phyloP scores from a whole-genome alignment of 495 filamentous ascomycete species.

The Extremus antarcticus region DNA sequence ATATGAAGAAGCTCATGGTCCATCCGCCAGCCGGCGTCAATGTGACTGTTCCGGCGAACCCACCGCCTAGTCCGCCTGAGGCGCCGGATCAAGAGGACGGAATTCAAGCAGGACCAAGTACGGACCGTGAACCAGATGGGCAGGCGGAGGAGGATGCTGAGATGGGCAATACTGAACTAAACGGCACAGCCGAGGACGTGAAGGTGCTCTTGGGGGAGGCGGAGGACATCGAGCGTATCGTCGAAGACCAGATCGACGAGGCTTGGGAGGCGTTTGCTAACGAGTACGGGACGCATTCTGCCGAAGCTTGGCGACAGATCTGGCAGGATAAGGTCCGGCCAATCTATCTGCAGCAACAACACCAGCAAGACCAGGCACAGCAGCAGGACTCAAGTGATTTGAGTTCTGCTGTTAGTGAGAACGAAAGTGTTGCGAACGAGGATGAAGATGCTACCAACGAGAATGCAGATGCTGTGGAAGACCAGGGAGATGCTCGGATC shows the following conservation, averaged over 20 bases:
- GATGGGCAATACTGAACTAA: not conserved
- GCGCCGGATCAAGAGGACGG: constrained; percentile 19
- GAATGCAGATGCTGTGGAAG: too few relatives aligned
- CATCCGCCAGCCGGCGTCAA: constrained; percentile 29
- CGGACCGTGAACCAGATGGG: not conserved
- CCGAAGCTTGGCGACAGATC: constrained; percentile 13
- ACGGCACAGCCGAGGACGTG: constrained; percentile 2
- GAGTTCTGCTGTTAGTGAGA: not conserved
- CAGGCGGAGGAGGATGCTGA: not conserved
- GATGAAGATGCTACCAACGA: too few relatives aligned
- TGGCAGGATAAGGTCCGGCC: constrained; percentile 17
- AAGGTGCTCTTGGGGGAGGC: constrained; percentile 10
- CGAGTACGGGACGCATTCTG: constrained; percentile 9
- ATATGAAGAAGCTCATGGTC: constrained; percentile 44
- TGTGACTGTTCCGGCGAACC: constrained; percentile 1
- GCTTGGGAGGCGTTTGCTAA: constrained; percentile 18
- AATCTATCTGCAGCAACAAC: not conserved
- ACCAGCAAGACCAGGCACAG: not conserved
- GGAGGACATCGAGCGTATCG: constrained; percentile 10
- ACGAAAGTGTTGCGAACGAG: not conserved
- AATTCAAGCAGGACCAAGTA: constrained; percentile 7
- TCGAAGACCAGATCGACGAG: not conserved
- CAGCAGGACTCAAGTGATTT: not conserved
- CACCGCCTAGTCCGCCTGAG: constrained; percentile 12
- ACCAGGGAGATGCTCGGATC: too few relatives aligned